phyloP scores from a whole-genome alignment of 768 basidiomycete species.

The Suillus americanus region DNA sequence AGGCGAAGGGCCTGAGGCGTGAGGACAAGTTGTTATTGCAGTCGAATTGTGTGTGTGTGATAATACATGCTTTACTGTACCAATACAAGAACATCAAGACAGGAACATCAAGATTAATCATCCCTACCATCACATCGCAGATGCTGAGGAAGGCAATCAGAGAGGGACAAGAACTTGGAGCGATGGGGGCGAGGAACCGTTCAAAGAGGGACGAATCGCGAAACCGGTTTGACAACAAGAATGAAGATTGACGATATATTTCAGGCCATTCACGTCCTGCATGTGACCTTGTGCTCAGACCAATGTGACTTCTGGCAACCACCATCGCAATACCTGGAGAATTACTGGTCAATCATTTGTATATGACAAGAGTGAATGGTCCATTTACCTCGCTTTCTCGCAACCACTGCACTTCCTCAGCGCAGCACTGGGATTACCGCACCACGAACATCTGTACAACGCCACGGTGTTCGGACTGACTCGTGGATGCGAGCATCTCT shows the following conservation, averaged over 20 bases:
- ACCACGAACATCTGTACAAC: conserved; percentile 64
- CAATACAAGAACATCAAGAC: neutral
- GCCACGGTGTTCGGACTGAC: conserved; percentile 48
- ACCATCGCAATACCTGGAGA: conserved; percentile 43
- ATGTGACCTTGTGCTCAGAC: conserved; percentile 36
- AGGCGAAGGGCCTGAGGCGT: conserved; percentile 33
- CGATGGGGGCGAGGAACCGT: no score
- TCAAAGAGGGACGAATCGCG: neutral
- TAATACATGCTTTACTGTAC: conserved; percentile 1
- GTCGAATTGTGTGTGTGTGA: neutral
- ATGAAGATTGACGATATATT: neutral
- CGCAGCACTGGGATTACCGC: conserved; percentile 59
- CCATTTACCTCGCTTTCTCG: conserved; percentile 37
- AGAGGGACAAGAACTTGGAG: neutral
- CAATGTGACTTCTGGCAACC: conserved; percentile 39
- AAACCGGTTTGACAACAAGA: neutral
- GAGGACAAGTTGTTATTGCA: neutral
- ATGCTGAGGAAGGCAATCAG: neutral
- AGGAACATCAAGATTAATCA: neutral
- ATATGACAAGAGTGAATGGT: neutral
- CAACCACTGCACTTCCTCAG: conserved; percentile 53
- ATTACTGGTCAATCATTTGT: neutral
- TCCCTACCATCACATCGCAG: no score
- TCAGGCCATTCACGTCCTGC: conserved; percentile 12
- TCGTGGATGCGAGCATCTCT: conserved; percentile 40